phyloP scores from a whole-genome alignment of 1,139 yeast genomes.

The Pneumocystis murina region DNA sequence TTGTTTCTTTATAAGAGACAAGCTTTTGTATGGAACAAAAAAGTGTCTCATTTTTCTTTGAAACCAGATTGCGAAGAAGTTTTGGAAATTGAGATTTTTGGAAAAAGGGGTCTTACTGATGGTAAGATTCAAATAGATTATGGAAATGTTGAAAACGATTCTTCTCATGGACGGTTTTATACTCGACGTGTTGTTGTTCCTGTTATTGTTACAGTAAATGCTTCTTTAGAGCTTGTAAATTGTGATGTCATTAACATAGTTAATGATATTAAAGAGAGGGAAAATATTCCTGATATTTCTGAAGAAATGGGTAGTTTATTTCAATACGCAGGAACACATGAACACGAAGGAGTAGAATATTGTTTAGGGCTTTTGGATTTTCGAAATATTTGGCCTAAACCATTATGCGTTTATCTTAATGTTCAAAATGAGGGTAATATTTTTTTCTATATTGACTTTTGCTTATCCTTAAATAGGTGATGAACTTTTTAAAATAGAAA shows the following conservation, averaged over 20 bases:
- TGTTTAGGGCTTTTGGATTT: slow-evolving; percentile 54
- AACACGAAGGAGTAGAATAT: slow-evolving; percentile 33
- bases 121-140: slow-evolving; percentile 57
- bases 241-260: slow-evolving; percentile 51
- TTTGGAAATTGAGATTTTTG: slow-evolving; percentile 47
- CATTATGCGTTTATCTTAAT: slow-evolving; percentile 20
- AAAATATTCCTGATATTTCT: background rate
- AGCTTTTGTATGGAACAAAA: slow-evolving; percentile 31
- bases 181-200: slow-evolving; percentile 49
- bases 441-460: background rate
- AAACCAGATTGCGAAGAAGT: slow-evolving; percentile 15
- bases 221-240: slow-evolving; percentile 59
- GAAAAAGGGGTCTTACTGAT: slow-evolving; percentile 58
- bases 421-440: slow-evolving; percentile 13
- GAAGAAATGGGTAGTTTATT: background rate
- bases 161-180: slow-evolving; percentile 21
- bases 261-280: slow-evolving; percentile 5
- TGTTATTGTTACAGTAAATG: slow-evolving; percentile 48
- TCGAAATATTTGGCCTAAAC: slow-evolving; percentile 48
- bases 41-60: slow-evolving; percentile 11
- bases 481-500: slow-evolving; percentile 16
- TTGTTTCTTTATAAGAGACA: slow-evolving; percentile 45
- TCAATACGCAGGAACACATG: slow-evolving; percentile 1
- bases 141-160: slow-evolving; percentile 25
- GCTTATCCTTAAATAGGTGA: slow-evolving; percentile 9